These are phyloP conservation scores for Saccharomyces hybrid DNA, from an alignment of 1,139 yeast species.

Conservation along the genomic window DNA sequence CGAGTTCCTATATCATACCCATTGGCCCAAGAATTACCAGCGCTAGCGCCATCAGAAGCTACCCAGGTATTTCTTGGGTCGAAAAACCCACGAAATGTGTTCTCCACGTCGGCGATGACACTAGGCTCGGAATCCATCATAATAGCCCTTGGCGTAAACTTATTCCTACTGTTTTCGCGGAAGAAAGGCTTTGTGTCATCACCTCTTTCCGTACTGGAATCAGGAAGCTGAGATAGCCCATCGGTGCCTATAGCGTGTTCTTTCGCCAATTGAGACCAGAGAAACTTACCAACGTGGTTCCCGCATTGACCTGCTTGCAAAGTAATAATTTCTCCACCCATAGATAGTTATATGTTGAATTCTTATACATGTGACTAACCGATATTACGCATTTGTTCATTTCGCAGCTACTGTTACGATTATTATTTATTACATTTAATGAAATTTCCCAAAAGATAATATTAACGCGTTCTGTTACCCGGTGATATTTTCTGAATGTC, in stretches of 20 bases:
- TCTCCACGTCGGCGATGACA: constrained; percentile 61
- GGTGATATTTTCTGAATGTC: not conserved
- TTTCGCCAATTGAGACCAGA: constrained; percentile 82
- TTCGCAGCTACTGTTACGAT: not conserved
- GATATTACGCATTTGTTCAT: not conserved
- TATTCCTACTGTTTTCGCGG: constrained; percentile 64
- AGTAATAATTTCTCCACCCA: constrained; percentile 52
- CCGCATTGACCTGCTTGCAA: constrained; percentile 85
- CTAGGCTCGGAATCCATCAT: constrained; percentile 88
- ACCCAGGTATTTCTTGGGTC: constrained; percentile 79
- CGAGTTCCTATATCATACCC: constrained; percentile 75
- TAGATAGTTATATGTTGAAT: constrained; percentile 5
- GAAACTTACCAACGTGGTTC: constrained; percentile 87
- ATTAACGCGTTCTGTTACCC: not conserved
- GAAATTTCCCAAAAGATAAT: not conserved
- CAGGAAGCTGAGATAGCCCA: constrained; percentile 41
- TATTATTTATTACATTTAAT: not conserved
- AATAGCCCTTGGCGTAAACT: constrained; percentile 83
- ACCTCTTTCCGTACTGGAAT: constrained; percentile 37
- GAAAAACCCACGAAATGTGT: constrained; percentile 56
- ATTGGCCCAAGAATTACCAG: constrained; percentile 93
- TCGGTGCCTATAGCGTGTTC: constrained; percentile 83
- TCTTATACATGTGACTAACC: not conserved
- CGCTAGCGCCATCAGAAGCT: constrained; percentile 78
- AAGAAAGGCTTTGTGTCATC: constrained; percentile 84